Base-by-base conservation (phyloP, 1,284 basidiomycete genomes). In the Stygiomarasmius scandens region DNA sequence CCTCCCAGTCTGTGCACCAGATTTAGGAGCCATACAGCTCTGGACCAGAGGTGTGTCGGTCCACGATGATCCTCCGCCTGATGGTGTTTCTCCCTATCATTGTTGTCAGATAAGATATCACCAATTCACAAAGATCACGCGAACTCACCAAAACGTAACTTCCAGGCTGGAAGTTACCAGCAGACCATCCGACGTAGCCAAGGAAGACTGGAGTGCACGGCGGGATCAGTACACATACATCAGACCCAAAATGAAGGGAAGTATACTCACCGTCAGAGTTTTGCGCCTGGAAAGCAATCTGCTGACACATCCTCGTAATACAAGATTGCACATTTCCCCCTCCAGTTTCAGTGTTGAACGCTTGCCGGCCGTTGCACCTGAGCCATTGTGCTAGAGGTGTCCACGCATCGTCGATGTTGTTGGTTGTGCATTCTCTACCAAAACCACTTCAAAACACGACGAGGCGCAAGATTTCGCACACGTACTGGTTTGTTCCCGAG, bases 301-400 rank as follows among this genome's bases (percentile, higher is more conserved):
- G 78, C 62, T 82, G 68, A 57, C 74, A 79, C 61, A 82, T 70
- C 61, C 71, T 79, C 44, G 69, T 66, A 19, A 75, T 69, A 66
- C 83, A 84, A 12, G 77, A 78, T 19, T 73, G 72, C 38, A 76
- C 77, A 58, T 84, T 76, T 44, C 81, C 84, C 25, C 83, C 86
- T 45, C 86, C 85, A 0, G 84, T 85, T 67, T 87, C 86, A 16
- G 83, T 83, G 64, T 85, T 77, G 67, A 88, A 76, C 5, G 84
- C 86, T 63, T 84, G 81, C 43, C 85, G 77, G n/a, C 75, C 76
- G 58, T 84, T 78, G 54, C 67, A 67, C 29, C 78, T 71, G 11
- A 86, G 74, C 77, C 79, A 86, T 38, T 72, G 63, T 2, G 77
- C 74, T 34, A 87, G 76, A 22, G 78, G 77, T 11, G 66, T 68